These are phyloP conservation scores for Eucalyptus sp. DNA, from an alignment of 345 rosid species.

Conservation along the genomic window DNA sequence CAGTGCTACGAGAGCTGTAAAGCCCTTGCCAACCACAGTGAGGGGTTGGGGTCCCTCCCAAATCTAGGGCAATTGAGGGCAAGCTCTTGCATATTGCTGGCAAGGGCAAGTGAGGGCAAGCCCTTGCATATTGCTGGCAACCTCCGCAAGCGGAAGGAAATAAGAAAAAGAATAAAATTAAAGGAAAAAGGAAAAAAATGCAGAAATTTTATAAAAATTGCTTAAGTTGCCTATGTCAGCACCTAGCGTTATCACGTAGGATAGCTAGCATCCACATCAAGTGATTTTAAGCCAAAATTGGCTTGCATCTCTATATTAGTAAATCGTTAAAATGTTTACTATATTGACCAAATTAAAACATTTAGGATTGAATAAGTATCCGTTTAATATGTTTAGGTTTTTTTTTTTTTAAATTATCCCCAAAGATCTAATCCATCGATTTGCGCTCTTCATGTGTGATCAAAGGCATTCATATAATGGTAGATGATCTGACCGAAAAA, in stretches of 20 bases:
- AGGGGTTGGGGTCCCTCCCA: not conserved
- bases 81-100: not conserved
- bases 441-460: not conserved
- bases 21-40: not conserved
- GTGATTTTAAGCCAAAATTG: not conserved
- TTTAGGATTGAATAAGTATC: not conserved
- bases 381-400: too few relatives aligned
- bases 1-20: accelerated
- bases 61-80: not conserved
- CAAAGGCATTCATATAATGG: not conserved
- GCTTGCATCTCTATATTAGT: too few relatives aligned
- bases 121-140: not conserved
- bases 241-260: accelerated
- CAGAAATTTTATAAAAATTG: too few relatives aligned
- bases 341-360: not conserved
- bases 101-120: not conserved
- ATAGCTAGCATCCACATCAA: accelerated
- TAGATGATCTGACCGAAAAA: not conserved
- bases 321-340: too few relatives aligned
- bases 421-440: not conserved
- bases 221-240: not conserved
- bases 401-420: not conserved
- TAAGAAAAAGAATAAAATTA: too few relatives aligned
- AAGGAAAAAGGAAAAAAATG: not conserved
- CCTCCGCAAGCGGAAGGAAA: not conserved